phyloP scores from a whole-genome alignment of 2,329 filamentous ascomycete species.

The Phialemoniopsis sp. region DNA sequence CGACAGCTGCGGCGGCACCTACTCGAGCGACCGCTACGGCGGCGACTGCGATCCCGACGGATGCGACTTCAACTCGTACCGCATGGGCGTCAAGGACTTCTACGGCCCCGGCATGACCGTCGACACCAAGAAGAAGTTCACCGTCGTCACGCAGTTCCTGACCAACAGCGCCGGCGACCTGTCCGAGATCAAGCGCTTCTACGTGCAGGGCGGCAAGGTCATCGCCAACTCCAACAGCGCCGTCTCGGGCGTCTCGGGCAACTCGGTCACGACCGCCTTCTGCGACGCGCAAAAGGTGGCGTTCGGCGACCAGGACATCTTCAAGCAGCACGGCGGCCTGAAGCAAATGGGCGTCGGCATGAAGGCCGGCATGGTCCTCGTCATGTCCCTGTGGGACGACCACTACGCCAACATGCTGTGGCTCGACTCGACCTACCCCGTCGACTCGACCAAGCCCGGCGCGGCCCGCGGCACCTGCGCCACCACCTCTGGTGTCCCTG shows the following conservation, averaged over 20 bases:
- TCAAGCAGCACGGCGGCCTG: conserved; percentile 53
- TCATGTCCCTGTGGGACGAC: conserved; percentile 58
- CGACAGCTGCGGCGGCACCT: conserved; percentile 49
- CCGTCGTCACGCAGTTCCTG: conserved; percentile 64
- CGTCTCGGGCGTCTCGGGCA: conserved; percentile 32
- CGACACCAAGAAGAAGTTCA: conserved; percentile 56
- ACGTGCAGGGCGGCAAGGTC: conserved; percentile 58
- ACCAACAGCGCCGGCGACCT: conserved; percentile 44
- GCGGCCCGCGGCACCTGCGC: conserved; percentile 50
- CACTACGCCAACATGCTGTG: conserved; percentile 68
- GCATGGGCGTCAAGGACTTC: conserved; percentile 59
- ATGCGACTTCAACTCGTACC: conserved; percentile 68
- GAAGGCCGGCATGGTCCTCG: conserved; percentile 38
- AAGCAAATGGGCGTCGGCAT: conserved; percentile 47
- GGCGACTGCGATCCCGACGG: conserved; percentile 66
- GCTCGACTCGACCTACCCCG: conserved; percentile 66
- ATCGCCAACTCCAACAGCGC: conserved; percentile 47
- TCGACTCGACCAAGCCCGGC: conserved; percentile 38
- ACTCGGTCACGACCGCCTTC: conserved; percentile 51
- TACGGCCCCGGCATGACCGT: conserved; percentile 56
- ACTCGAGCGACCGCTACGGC: conserved; percentile 48
- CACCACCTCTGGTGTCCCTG: conserved; percentile 45
- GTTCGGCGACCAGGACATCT: conserved; percentile 51
- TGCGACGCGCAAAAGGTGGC: conserved; percentile 54
- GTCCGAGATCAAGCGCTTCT: conserved; percentile 59